Evolutionary conservation across 805 yeast genomes (phyloP), one percentile per base, ranked within the genome.

Genomic region (Lachancea dasiensis): DNA sequence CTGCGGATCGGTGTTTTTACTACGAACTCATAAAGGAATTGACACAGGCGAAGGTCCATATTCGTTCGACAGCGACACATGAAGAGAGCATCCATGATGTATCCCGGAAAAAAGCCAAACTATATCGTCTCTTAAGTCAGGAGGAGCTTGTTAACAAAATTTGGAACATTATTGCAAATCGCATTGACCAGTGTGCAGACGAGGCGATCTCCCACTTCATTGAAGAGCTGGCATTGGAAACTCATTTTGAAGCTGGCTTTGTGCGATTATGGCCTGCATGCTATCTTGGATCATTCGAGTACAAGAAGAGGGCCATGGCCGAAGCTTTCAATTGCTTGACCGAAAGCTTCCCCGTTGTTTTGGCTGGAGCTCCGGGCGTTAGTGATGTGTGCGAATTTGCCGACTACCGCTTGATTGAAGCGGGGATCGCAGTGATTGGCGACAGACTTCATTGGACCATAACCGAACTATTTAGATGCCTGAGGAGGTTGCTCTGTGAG

Each of bases 71-170:
- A 9, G 19, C 19, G 11, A 7, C 27, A 6, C 20, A 26, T 11
- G 36, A 19, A 8, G 27, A 18, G 8, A 16, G 17, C 6, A 21
- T 22, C 17, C 7, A 13, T 20, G 31, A 17, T 14, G 3, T 17
- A 6, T 23, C 31, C 5, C 34, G 37, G 22, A 33, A 38, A 27
- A 27, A 27, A 16, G 22, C 34, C 14, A 38, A 38, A 19, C n/a
- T 15, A 6, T 26, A 27, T 15, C 28, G 31, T 6, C n/a, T 38
- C 6, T 16, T 38, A n/a, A 33, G 41, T 27, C 41, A 38, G 30
- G 37, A 33, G 18, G 41, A 38, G 16, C 10, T 28, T 5, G 33
- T 38, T 11, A 17, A 5, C 10, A 28, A 27, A 17, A 17, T 38
- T 4, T 38, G 41, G 41, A 19, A 22, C 9, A 3, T 32, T 2